Base-by-base conservation (phyloP, 441 rosid species). In the Croton setiger region DNA sequence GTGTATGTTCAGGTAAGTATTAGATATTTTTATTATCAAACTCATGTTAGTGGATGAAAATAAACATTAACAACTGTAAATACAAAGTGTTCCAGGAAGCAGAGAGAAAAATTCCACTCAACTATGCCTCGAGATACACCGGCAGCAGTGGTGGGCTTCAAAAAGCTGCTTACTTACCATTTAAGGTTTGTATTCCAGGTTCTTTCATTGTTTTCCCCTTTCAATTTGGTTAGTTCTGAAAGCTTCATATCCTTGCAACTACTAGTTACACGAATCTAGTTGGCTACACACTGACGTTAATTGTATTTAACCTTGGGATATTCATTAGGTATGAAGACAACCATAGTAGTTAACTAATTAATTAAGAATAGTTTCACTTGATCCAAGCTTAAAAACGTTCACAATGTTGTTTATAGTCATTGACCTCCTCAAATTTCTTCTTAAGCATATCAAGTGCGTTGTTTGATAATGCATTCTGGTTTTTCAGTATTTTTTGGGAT, bases 61-160 rank as follows among this genome's bases (percentile, higher is more conserved):
- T 69, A 55, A 60, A 70, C 70, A 58, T 73, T 79, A 75, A 74
- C 47, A 67, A 64, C 66, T 63, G 63, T 71, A 60, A 69, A 35
- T 66, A 73, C 75, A 69, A 84, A 75, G 72, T 71, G 72, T 84
- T 81, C 76, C 90, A 92, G 97, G 97, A 92, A 86, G 98, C 99
- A 64, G 98, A 95, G 89, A 90, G 98, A 78, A 95, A 95, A 75
- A 95, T 95, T 73, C 97, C 98, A 2, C 84, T 92, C 62, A 95
- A 95, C 71, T 95, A 95, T 82, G 98, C 99, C 45, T 95, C 99
- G 10, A 85, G 99, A 81, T 95, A 87, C 74, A 76, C 82, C 49
- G 88, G 96, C 82, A 85, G 79, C 78, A 81, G 88, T 7, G 89
- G 90, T 1, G 96, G 98, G 73, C 98, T 85, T 65, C 86, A 92